Evolutionary conservation across 441 rosid species (phyloP), one percentile per base, ranked within the genome.

Genomic region (Raphanus hybrid): DNA sequence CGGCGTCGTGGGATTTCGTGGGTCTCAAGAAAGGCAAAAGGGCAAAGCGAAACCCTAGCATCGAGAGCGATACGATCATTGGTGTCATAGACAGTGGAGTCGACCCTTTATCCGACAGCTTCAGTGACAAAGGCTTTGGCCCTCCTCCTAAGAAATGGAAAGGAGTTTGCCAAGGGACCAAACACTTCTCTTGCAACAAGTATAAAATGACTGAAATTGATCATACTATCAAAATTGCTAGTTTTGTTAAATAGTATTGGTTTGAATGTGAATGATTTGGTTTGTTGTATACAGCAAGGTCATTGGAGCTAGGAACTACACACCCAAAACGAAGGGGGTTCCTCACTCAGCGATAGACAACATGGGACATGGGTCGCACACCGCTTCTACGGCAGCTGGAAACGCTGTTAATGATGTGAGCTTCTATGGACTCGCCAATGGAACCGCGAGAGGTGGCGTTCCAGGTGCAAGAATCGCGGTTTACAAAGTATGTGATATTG

Each of bases 171-270:
- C 16, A 78, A 34, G 84, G 84, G 10, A 75, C 73, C 69, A 9
- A 11, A 63, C 85, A 86, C 78, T 86, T 89, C 82, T 73, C 89
- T 41, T 89, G 93, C 84, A 91, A 88, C 81, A 88, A 85, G 96
- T 88, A 84, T 75, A 45, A 75, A 70, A 69, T 11, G 5, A 4
- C 0, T 29, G 11, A 4, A 50, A 66, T 1, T 41, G 6, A 8
- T 26, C 15, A 5, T 5, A 41, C 15, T 39, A 4, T 35, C 2
- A 26, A 45, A 39, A 10, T 26, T 37, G 15, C 8, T 62, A 39
- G 16, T 54, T 41, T 16, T 66, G 32, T 45, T n/a, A 4, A 20
- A 20, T 29, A 8, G 27, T 2, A 9, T 48, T 4, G 26, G 14
- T 54, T 8, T 45, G 29, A 73, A 16, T 26, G n/a, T 11, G 37